Evolutionary conservation across 257 asterid species (phyloP).

Genomic region (Cinchona pubescens): DNA sequence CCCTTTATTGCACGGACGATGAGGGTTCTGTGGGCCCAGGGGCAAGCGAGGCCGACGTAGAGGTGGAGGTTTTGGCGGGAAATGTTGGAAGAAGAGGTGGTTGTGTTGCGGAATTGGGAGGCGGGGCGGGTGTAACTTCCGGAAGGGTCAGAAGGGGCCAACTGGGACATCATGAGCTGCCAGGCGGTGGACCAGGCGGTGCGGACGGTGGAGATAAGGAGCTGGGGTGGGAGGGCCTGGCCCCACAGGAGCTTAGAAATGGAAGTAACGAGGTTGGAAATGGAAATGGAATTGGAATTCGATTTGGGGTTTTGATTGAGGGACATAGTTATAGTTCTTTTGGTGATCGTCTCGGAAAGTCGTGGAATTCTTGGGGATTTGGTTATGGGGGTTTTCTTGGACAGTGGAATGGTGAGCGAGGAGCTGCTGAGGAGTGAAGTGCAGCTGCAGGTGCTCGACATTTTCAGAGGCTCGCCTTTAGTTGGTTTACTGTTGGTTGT

Average conservation of each 20-base stretch:
- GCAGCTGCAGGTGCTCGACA: background rate
- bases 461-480: no score
- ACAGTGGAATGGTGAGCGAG: background rate
- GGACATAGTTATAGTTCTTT: slow-evolving; percentile 21
- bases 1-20: slow-evolving; percentile 91
- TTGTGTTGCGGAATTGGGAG: slow-evolving; percentile 63
- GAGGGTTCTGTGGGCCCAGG: slow-evolving; percentile 99
- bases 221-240: slow-evolving; percentile 80
- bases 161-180: slow-evolving; percentile 98
- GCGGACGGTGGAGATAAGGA: slow-evolving; percentile 94
- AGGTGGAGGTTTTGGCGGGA: slow-evolving; percentile 60
- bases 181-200: slow-evolving; percentile 83
- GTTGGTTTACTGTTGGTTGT: background rate
- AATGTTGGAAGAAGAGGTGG: slow-evolving; percentile 17
- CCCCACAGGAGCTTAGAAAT: slow-evolving; percentile 84
- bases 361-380: background rate
- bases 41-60: slow-evolving; percentile 92
- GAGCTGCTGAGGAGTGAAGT: slow-evolving; percentile 14
- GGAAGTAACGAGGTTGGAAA: slow-evolving; percentile 54
- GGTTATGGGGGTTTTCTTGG: slow-evolving; percentile 2
- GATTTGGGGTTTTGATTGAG: slow-evolving; percentile 21
- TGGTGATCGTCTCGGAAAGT: no score
- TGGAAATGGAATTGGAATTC: no score
- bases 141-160: slow-evolving; percentile 84
- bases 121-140: slow-evolving; percentile 80